Evolutionary conservation across 106 monocot genomes (phyloP), one percentile per base, ranked within the genome.

Genomic region (Iris macrosiphon): DNA sequence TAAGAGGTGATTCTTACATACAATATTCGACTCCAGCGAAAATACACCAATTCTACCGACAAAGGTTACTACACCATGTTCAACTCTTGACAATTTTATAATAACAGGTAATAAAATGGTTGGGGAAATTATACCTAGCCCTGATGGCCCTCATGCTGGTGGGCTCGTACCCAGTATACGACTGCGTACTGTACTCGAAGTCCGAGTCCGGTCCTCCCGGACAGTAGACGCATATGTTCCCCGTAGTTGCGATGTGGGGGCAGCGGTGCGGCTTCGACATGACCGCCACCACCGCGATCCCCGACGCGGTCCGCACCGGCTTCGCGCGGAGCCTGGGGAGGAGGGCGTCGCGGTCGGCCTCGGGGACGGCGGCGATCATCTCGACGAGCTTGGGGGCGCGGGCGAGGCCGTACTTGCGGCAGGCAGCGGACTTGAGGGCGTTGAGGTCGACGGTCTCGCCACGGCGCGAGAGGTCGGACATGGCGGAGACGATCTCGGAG

Each of bases 71-170:
- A n/a, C n/a, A n/a, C n/a, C n/a, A n/a, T n/a, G n/a, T n/a, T n/a
- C n/a, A n/a, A n/a, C n/a, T n/a, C n/a, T n/a, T n/a, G n/a, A n/a
- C n/a, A n/a, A n/a, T n/a, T n/a, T n/a, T n/a, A n/a, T n/a, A n/a
- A n/a, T n/a, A n/a, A n/a, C n/a, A n/a, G n/a, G n/a, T n/a, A n/a
- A n/a, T n/a, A n/a, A n/a, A n/a, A n/a, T n/a, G n/a, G n/a, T n/a
- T n/a, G n/a, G n/a, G n/a, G n/a, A n/a, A n/a, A 54, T 92, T 87
- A 52, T 39, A 98, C 98, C 98, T 91, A 9, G 98, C 98, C 25
- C 98, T 67, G 42, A 98, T 98, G 13, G 98, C 98, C 34, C 98
- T 64, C 98, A 98, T 98, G 65, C 98, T 98, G 54, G 98, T 98
- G 28, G 98, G 98, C 61, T 98, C 98, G 29, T 98, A 98, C 7